Evolutionary conservation across 306 rosid species (phyloP).

Genomic region (Quercus suber): DNA sequence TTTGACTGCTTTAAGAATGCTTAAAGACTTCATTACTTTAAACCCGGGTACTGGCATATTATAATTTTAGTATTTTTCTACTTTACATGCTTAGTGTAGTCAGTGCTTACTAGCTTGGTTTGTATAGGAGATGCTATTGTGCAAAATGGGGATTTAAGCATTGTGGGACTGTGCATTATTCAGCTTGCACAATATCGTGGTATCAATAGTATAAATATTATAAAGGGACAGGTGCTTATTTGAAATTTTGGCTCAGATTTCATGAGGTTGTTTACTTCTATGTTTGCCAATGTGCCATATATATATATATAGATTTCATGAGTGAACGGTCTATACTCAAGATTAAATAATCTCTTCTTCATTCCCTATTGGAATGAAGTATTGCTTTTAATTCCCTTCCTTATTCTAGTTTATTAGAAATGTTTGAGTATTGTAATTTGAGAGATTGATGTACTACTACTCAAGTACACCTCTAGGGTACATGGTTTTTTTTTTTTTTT

Average conservation of each 20-base stretch:
- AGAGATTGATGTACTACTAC: no score
- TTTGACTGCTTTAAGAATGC: conserved; percentile 80
- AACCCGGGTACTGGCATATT: conserved; percentile 47
- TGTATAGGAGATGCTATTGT: conserved; percentile 78
- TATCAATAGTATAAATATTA: conserved; percentile 66
- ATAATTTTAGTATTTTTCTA: background rate
- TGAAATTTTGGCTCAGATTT: conserved; percentile 14
- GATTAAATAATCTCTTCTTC: background rate
- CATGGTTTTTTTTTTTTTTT: no score
- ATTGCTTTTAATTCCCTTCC: background rate
- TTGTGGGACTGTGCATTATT: conserved; percentile 90
- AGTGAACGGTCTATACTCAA: background rate
- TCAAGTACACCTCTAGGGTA: no score
- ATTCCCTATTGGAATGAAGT: background rate
- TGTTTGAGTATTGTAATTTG: no score
- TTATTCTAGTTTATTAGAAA: no score
- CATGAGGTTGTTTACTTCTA: conserved; percentile 7
- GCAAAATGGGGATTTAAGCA: conserved; percentile 95
- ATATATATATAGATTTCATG: no score
- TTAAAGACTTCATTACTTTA: conserved; percentile 62
- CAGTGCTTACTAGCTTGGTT: conserved; percentile 11
- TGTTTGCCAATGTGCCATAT: background rate
- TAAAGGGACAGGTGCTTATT: conserved; percentile 76
- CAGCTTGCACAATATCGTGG: conserved; percentile 74
- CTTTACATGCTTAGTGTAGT: background rate